Evolutionary conservation across 129 eudicot species (phyloP), one percentile per base, ranked within the genome.

Genomic region (Rutidosis leptorrhynchoides): DNA sequence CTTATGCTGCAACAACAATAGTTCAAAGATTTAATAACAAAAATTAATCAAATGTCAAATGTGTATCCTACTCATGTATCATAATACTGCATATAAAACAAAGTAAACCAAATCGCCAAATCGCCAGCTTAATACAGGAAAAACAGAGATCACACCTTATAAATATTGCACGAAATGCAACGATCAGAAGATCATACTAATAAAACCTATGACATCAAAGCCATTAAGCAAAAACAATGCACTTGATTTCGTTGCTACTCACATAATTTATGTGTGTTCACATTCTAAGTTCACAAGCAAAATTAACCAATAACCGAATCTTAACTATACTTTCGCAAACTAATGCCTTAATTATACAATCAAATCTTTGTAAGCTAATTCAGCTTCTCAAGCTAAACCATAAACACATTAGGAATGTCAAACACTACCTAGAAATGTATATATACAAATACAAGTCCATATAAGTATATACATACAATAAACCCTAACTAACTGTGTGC

Each of bases 1-100:
- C 79, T 83, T 89, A 74, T 80, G 74, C 99, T 94, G 97, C 72
- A 80, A 77, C 57, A 78, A 60, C 12, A 59, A 66, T 20, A 10
- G 51, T 54, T 65, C 32, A 24, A 56, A 46, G 33, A 54, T 46
- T 67, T 55, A 49, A 63, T 16, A 68, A 27, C 33, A 5, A 49
- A 26, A 66, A 21, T 3, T 21, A 10, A 22, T 20, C 16, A 2
- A 11, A 40, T 12, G 11, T 48, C 21, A 46, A 56, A 21, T 15
- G 46, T 12, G 17, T 7, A 42, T 43, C 25, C 22, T 58, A 28
- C 58, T 15, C 58, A 59, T n/a, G n/a, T n/a, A n/a, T n/a, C n/a
- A n/a, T n/a, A n/a, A n/a, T n/a, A n/a, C n/a, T n/a, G n/a, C n/a
- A n/a, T n/a, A n/a, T n/a, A 51, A 33, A 24, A 59, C 1, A 29